Percentiles rank a stretch among this genome's conserved stretches.
These are phyloP conservation scores for Pleurotus eryngii DNA, from an alignment of 768 basidiomycete species.

Conservation along the genomic window DNA sequence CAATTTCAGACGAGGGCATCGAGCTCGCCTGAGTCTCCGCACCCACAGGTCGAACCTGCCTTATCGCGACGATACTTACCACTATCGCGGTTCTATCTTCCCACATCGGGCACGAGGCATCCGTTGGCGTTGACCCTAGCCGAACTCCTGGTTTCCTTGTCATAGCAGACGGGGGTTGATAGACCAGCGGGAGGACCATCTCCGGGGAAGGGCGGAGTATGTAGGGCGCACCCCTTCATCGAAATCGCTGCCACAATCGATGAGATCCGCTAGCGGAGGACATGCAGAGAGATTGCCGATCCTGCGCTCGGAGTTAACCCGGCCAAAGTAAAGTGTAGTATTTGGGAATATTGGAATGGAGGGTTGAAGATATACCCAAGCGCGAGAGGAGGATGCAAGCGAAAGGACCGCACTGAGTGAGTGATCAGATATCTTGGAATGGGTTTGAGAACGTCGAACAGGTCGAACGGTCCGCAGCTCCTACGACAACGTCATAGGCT, in stretches of 20 bases:
- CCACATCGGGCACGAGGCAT: constrained; percentile 2
- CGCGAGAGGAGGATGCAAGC: neutral
- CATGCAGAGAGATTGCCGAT: neutral
- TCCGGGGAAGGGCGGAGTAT: neutral
- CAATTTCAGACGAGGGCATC: no score
- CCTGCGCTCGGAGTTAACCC: neutral
- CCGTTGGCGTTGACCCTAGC: neutral
- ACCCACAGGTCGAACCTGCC: constrained; percentile 1
- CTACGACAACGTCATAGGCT: no score
- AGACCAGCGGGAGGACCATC: neutral
- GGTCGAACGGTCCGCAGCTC: no score
- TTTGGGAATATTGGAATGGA: neutral
- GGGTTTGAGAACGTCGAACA: neutral
- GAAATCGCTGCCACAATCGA: no score
- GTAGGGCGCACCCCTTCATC: no score
- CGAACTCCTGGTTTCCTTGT: neutral
- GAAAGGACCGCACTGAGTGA: neutral
- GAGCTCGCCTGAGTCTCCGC: neutral
- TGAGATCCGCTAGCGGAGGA: neutral
- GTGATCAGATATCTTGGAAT: neutral
- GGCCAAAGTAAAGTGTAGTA: neutral
- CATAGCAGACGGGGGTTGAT: neutral
- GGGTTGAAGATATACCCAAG: no score
- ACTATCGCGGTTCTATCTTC: neutral
- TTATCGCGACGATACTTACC: neutral